Base-by-base conservation (phyloP, 176 grass and related monocot species). In the Ensete ventricosum region DNA sequence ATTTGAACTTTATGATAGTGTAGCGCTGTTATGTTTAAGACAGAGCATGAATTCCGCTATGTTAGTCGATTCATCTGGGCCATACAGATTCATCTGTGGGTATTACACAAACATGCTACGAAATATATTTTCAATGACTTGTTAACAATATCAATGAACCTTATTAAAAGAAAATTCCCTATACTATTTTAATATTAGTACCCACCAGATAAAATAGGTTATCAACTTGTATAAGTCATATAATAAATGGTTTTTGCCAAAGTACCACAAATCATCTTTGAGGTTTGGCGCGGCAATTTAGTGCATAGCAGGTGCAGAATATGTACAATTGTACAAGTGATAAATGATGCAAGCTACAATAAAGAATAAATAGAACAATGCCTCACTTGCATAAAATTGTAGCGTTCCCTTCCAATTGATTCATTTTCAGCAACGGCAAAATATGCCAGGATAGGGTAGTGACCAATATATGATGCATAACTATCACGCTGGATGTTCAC, bases 401-500 rank as follows among this genome's bases (percentile, higher is more conserved):
- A 96, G 14, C 83, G 79, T 71, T 92, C 90, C 81, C 93, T 88
- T 80, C 93, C 93, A 75, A 96, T 88, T 65, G 93, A 96, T 87
- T 96, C 93, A 72, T 96, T 92, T 76, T 92, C 93, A 71, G 87
- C 83, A 64, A 96, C 81, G 51, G 93, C 63, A 83, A 96, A 90
- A 68, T 92, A 96, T 55, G 90, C 85, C 75, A 96, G 25, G 81
- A 96, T 83, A 4, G 93, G 93, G 66, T 92, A 92, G 73, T 90
- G 93, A 51, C 90, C 93, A 58, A 96, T 90, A 74, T 90, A 96
- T 43, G 93, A 96, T 70, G 93, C 87, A 78, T 96, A 92, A 67
- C 93, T 92, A 68, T 96, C 93, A 27, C 93, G 84, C 72, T 92
- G 90, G 55, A 90, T 96, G 23, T 96, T 96, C 53, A 96, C 87